These are phyloP conservation scores for Lasiodiplodia gonubiensis DNA, from an alignment of 2,329 filamentous ascomycete species.

Conservation along the genomic window DNA sequence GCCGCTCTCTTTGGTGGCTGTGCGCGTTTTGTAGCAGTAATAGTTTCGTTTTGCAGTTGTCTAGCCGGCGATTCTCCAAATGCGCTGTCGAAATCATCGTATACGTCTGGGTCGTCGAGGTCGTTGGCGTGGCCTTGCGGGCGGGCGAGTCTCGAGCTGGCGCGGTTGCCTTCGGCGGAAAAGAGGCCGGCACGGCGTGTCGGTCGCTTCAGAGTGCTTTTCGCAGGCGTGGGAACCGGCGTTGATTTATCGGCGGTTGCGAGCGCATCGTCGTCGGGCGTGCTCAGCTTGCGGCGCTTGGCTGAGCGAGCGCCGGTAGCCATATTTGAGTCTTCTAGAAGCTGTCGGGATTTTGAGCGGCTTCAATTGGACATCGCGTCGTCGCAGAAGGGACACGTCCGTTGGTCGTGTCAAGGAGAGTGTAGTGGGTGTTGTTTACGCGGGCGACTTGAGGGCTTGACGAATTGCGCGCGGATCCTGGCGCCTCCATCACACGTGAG, in stretches of 20 bases:
- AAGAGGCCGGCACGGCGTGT: constrained; percentile 9
- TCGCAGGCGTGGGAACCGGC: not conserved
- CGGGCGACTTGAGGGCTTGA: constrained; percentile 8
- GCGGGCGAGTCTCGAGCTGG: constrained; percentile 13
- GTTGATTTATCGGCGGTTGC: not conserved
- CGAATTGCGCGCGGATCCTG: constrained; percentile 8
- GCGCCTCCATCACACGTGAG: not conserved
- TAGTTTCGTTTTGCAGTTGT: constrained; percentile 32
- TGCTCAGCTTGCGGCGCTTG: constrained; percentile 23
- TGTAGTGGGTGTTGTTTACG: constrained; percentile 5
- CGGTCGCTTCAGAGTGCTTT: constrained; percentile 22
- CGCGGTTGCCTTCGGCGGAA: not conserved
- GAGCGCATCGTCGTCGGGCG: constrained; percentile 11
- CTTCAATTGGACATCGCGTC: not conserved
- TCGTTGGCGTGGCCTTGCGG: not conserved
- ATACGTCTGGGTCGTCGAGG: constrained; percentile 43
- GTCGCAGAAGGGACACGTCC: not conserved
- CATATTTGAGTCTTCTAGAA: not conserved
- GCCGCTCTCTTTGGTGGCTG: not conserved
- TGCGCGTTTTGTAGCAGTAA: constrained; percentile 18
- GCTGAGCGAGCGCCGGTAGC: constrained; percentile 7
- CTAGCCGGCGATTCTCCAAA: constrained; percentile 31
- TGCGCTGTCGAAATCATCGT: constrained; percentile 53
- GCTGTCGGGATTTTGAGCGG: not conserved
- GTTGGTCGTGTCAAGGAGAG: not conserved